Evolutionary conservation across 257 asterid species (phyloP).

Genomic region (Catharanthus roseus): DNA sequence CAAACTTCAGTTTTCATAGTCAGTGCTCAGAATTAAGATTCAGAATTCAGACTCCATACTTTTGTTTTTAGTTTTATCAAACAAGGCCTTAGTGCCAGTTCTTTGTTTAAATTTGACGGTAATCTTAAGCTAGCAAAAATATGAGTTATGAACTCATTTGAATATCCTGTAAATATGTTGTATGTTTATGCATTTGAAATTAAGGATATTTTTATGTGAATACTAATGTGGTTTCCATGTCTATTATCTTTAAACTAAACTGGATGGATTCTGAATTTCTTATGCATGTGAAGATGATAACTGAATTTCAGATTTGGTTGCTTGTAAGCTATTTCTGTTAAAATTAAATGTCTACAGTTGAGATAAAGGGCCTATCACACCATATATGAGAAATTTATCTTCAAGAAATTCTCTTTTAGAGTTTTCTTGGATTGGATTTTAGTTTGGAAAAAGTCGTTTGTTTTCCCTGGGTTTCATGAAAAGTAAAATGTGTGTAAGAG

Average conservation of each 20-base stretch:
- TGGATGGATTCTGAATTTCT: neutral
- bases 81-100: too few relatives aligned
- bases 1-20: too few relatives aligned
- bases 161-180: neutral
- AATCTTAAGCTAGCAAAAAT: neutral
- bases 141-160: neutral
- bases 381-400: neutral
- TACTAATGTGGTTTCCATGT: neutral
- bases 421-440: too few relatives aligned
- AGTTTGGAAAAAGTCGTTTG: too few relatives aligned
- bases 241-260: neutral
- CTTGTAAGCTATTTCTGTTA: neutral
- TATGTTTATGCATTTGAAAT: neutral
- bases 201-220: neutral
- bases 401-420: neutral
- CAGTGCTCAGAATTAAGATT: too few relatives aligned
- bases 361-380: too few relatives aligned
- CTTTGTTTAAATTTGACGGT: too few relatives aligned
- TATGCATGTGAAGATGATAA: neutral
- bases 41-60: too few relatives aligned
- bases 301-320: too few relatives aligned
- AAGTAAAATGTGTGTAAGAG: too few relatives aligned
- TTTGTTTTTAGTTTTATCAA: too few relatives aligned
- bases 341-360: neutral
- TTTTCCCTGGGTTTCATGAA: too few relatives aligned